Evolutionary conservation across 1,284 basidiomycete species (phyloP).

Genomic region (Rhizoctonia solani): DNA sequence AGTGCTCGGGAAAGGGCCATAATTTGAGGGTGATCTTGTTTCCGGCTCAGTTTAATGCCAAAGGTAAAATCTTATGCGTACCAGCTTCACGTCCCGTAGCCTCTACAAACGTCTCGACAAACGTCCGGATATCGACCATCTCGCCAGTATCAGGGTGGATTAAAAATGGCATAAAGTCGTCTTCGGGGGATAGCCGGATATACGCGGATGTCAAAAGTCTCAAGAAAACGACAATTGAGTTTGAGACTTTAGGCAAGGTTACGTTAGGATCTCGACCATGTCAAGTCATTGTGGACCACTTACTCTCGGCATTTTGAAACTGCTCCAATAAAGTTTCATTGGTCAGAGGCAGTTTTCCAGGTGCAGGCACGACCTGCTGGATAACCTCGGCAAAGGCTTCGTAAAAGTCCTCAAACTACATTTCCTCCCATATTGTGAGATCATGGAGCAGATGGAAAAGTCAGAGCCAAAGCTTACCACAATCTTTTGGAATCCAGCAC

Average conservation of each 20-base stretch:
- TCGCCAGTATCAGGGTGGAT: constrained; percentile 72
- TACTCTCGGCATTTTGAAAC: constrained; percentile 63
- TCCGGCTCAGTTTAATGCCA: not conserved
- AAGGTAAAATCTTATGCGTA: constrained; percentile 42
- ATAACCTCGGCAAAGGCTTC: constrained; percentile 55
- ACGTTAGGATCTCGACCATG: not conserved
- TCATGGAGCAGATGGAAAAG: constrained; percentile 42
- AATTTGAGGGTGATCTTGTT: constrained; percentile 79
- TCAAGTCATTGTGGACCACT: constrained; percentile 30
- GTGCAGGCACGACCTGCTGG: constrained; percentile 50
- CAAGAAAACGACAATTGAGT: constrained; percentile 74
- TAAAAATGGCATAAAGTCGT: constrained; percentile 71
- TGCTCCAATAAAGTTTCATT: constrained; percentile 51
- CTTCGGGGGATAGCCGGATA: constrained; percentile 64
- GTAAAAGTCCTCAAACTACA: constrained; percentile 52
- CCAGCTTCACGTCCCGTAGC: constrained; percentile 82
- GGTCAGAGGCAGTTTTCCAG: constrained; percentile 48
- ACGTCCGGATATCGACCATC: constrained; percentile 61
- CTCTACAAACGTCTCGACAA: constrained; percentile 79
- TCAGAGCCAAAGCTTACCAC: constrained; percentile 56
- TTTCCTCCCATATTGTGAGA: not conserved
- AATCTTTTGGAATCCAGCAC: constrained; percentile 67
- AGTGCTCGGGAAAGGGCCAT: constrained; percentile 75
- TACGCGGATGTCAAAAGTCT: constrained; percentile 81
- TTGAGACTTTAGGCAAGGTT: constrained; percentile 55